Evolutionary conservation across 2,329 filamentous ascomycete genomes (phyloP), one percentile per base, ranked within the genome.

Genomic region (Talaromyces sp.): DNA sequence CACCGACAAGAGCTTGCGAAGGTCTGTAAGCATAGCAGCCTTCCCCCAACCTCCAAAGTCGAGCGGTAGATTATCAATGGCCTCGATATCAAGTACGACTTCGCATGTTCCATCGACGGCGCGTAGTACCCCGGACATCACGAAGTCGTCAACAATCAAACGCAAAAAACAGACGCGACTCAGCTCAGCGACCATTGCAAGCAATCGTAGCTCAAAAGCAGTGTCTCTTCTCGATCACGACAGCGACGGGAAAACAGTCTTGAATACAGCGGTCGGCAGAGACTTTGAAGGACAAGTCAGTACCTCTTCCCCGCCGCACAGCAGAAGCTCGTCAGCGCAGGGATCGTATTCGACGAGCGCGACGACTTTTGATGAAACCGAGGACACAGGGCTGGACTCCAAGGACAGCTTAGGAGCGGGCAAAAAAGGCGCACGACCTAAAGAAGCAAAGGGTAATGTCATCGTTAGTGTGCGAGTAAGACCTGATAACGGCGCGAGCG

Each of bases 381-480:
- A 84, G 31, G 90, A 95, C 35, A 77, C 77, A 21, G 66, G 69
- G n/a, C 52, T 52, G 18, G 48, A 62, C 65, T 81, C 83, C 28
- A 85, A 84, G 25, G 90, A 93, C 33, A 77, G 77, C 23, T 64
- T 68, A 21, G 69, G 71, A 55, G 68, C 71, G 50, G 67, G 72
- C 60, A 74, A 74, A 56, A 68, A 73, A 5, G 66, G 62, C 57
- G 62, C 70, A 0, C 77, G 74, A 55, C 69, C 72, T 23, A 87
- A 86, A 69, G 92, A 97, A 70, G 86, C 84, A 61, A 98, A 96
- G 75, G 95, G 95, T 58, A 99, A 99, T 72, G 93, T 99, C 14
- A 78, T 98, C 65, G 93, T 99, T 69, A 98, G 95, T 73, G 93
- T 99, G 40, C 86, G 95, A 72, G 93, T 98, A 46, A 86, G 95